Conservation (phyloP, 1,139 yeast genomes). For the Saccharomyces hybrid region DNA sequence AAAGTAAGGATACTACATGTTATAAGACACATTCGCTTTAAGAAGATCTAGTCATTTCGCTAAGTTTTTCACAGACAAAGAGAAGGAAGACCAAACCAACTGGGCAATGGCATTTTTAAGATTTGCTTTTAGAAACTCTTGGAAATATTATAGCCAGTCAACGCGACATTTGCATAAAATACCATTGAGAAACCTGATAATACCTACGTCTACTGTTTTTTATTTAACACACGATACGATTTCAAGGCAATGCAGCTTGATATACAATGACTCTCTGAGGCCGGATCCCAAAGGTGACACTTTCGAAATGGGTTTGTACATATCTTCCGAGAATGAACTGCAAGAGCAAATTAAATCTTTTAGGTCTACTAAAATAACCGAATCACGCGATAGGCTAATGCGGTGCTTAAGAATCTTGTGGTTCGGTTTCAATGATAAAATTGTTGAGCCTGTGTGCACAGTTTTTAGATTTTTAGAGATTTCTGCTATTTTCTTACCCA, state of each 20-base stretch:
- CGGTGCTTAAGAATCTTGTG: slow-evolving; percentile 35
- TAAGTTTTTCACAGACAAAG: not conserved
- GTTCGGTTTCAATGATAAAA: slow-evolving; percentile 43
- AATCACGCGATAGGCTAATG: slow-evolving; percentile 12
- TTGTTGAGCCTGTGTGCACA: slow-evolving; percentile 64
- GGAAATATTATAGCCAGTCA: not conserved
- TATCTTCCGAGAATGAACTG: slow-evolving; percentile 49
- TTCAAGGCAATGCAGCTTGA: not conserved
- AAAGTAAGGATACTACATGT: not conserved
- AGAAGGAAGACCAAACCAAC: not conserved
- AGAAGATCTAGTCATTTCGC: not conserved
- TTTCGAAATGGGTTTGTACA: slow-evolving; percentile 57
- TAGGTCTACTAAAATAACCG: slow-evolving; percentile 11
- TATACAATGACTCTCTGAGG: slow-evolving; percentile 20
- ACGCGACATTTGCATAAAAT: not conserved
- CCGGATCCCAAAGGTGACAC: slow-evolving; percentile 52
- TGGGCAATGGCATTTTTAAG: not conserved
- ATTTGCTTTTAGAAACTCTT: not conserved
- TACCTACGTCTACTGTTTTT: not conserved
- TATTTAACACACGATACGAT: not conserved
- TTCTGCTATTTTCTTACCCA: slow-evolving; percentile 60
- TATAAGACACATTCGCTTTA: not conserved
- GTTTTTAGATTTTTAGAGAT: slow-evolving; percentile 63
- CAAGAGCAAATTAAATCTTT: slow-evolving; percentile 11
- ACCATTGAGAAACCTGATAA: not conserved